Base-by-base conservation (phyloP, 108 stramenopile genomes). In the Cyclostephanos tholiformis region DNA sequence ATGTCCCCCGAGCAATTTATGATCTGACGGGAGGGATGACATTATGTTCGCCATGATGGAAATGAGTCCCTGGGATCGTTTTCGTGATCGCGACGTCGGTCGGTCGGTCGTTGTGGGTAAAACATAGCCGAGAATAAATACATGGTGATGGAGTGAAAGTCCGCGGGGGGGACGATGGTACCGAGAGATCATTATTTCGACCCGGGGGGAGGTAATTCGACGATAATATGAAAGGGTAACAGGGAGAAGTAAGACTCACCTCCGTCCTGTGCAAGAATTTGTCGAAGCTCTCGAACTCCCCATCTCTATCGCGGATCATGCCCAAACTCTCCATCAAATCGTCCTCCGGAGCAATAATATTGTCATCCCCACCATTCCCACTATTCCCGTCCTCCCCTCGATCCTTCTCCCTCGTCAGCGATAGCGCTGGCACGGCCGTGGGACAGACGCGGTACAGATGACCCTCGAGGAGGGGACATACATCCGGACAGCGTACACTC, bases 381-480 rank as follows among this genome's bases (percentile, higher is more conserved):
- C 25, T 2, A 2, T 26, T 57, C 3, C 56, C 23, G 12, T 57
- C 22, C 65, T 67, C 78, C 5, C 74, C 65, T 14, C 32, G 72
- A 14, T 51, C 50, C 26, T 32, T 50, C 13, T 53, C 70, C 52
- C 52, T 64, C 23, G 77, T 64, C 1, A 74, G 50, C 8, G 89
- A 88, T 20, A 94, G 58, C 11, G 79, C 75, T 2, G 94, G 94
- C 50, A 95, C 89, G 9, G 89, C 91, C 23, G 79, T 89, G 23
- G 89, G 94, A 83, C 94, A 95, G 16, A 87, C 90, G 1, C 81
- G 86, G 71, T 91, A 95, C 72, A 95, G 84, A 79, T 95, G 91
- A 10, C 88, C 89, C 26, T 82, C 91, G 29, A 95, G 49, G 22
- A 93, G 66, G 2, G 82, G 79, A 8, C 73, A 74, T 29, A 95